Percentiles rank a stretch among this genome's conserved stretches.
Conservation (phyloP, 129 eudicot species). For the Flaveria robusta region DNA sequence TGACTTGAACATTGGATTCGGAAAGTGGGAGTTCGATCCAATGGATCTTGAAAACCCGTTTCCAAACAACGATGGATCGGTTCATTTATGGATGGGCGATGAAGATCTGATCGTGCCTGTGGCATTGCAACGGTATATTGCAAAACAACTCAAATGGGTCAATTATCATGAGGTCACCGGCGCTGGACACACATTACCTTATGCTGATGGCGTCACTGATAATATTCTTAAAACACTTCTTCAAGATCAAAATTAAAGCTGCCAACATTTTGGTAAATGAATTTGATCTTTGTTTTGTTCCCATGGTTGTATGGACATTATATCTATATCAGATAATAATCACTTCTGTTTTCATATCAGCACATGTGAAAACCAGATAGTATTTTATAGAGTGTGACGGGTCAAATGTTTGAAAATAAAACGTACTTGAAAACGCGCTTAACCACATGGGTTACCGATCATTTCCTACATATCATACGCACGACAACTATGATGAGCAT, state of each 20-base stretch:
- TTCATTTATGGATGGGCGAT: slow-evolving; percentile 79
- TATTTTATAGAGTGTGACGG: not conserved
- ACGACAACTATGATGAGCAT: not conserved
- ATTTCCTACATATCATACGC: too few relatives aligned
- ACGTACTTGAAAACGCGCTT: too few relatives aligned
- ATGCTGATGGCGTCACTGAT: slow-evolving; percentile 49
- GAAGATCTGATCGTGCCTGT: slow-evolving; percentile 61
- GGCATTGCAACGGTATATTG: slow-evolving; percentile 59
- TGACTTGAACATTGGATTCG: slow-evolving; percentile 64
- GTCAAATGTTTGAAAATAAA: too few relatives aligned
- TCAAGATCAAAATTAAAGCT: not conserved
- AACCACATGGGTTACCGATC: too few relatives aligned
- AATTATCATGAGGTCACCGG: slow-evolving; percentile 71
- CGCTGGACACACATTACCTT: slow-evolving; percentile 60
- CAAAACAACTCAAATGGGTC: slow-evolving; percentile 65
- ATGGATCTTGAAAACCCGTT: slow-evolving; percentile 55
- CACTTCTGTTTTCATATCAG: too few relatives aligned
- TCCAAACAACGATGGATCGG: slow-evolving; percentile 49
- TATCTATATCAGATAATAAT: not conserved
- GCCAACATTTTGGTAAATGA: not conserved
- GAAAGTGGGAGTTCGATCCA: slow-evolving; percentile 84
- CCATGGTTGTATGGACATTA: not conserved
- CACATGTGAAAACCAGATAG: not conserved
- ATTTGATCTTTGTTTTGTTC: not conserved
- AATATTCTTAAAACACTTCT: slow-evolving; percentile 46